phyloP scores from a whole-genome alignment of 345 rosid genomes.

The Salix brachista region DNA sequence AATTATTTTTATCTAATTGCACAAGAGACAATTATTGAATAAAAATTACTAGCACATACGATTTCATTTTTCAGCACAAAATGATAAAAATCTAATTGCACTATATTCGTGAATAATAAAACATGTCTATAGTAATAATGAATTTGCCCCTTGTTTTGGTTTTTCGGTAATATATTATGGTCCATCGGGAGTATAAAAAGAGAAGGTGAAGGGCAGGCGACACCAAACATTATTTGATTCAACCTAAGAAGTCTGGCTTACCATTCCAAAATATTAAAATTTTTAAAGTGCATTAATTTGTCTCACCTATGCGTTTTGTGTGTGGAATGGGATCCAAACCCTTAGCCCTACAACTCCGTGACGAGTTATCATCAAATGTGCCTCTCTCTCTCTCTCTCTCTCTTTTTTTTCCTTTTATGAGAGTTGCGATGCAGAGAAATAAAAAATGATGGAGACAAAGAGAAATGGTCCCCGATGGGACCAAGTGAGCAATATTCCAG shows the following conservation, averaged over 20 bases:
- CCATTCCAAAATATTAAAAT: background rate
- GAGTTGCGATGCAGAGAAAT: background rate
- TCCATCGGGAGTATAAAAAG: background rate
- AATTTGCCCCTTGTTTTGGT: no score
- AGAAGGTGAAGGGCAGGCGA: background rate
- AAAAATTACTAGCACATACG: no score
- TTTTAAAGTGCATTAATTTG: background rate
- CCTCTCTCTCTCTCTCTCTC: background rate
- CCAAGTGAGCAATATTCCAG: slow-evolving; percentile 19
- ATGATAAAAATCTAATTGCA: no score
- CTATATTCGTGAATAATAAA: no score
- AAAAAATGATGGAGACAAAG: background rate
- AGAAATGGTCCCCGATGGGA: background rate
- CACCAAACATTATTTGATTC: background rate
- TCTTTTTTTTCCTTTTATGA: background rate
- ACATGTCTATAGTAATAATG: no score
- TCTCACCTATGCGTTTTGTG: background rate
- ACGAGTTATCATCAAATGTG: background rate
- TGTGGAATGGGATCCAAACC: background rate
- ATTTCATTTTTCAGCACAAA: no score
- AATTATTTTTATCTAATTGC: no score
- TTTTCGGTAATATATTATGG: background rate
- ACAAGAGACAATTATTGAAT: no score
- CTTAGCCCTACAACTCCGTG: background rate
- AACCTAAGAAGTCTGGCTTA: background rate